These are phyloP conservation scores for Aspergillus steynii DNA, from an alignment of 495 filamentous ascomycete species.

Conservation along the genomic window DNA sequence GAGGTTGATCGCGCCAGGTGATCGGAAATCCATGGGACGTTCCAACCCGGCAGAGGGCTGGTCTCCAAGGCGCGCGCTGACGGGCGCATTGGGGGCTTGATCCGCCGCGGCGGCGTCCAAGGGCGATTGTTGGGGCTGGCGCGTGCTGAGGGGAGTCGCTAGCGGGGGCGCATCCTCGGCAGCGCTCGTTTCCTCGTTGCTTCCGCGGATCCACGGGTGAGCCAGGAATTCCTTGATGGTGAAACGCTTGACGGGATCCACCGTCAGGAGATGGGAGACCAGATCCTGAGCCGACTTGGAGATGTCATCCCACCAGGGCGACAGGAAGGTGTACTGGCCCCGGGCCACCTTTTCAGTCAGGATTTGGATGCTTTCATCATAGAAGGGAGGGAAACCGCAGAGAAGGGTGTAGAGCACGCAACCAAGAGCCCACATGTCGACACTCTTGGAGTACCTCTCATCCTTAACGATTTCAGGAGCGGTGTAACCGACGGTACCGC, in stretches of 20 bases:
- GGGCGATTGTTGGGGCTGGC: constrained; percentile 47
- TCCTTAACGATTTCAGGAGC: constrained; percentile 99
- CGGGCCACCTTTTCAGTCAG: constrained; percentile 97
- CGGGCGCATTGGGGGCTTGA: constrained; percentile 41
- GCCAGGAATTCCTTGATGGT: constrained; percentile 82
- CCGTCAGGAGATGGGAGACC: constrained; percentile 85
- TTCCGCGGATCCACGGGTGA: constrained; percentile 90
- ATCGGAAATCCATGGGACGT: constrained; percentile 87
- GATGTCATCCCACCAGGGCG: constrained; percentile 99
- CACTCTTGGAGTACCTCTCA: constrained; percentile 96
- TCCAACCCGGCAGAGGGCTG: constrained; percentile 55
- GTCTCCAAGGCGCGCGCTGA: constrained; percentile 48
- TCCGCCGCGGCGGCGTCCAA: constrained; percentile 36
- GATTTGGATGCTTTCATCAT: constrained; percentile 96
- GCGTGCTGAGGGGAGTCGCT: constrained; percentile 61
- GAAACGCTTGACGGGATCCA: constrained; percentile 87
- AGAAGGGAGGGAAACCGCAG: constrained; percentile 97
- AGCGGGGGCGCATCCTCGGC: constrained; percentile 76
- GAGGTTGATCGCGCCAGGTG: constrained; percentile 90
- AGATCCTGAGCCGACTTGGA: constrained; percentile 93
- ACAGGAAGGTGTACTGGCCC: constrained; percentile 96
- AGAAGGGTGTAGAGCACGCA: constrained; percentile 96
- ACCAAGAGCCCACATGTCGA: constrained; percentile 98
- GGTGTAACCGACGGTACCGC: constrained; percentile 96
- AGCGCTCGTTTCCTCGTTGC: constrained; percentile 72